Percentiles rank a stretch among this genome's conserved stretches.
phyloP scores from a whole-genome alignment of 1,139 yeast species.

The Arxiozyma slooffiae region DNA sequence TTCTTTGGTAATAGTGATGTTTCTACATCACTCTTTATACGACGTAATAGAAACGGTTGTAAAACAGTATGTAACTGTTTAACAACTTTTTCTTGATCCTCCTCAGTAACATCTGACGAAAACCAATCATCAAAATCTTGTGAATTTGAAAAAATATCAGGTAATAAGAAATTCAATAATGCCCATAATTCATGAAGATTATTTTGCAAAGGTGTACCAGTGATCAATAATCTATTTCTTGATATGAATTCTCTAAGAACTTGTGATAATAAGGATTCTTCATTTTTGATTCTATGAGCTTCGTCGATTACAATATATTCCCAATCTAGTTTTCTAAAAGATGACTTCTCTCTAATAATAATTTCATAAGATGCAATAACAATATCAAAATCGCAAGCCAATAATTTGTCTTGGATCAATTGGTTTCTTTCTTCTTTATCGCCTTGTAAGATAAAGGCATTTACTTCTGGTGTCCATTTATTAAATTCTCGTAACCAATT shows the following conservation, averaged over 20 bases:
- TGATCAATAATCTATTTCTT: constrained; percentile 70
- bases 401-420: constrained; percentile 47
- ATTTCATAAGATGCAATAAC: constrained; percentile 85
- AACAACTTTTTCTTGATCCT: constrained; percentile 64
- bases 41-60: constrained; percentile 76
- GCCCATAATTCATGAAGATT: constrained; percentile 96
- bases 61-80: constrained; percentile 74
- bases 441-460: constrained; percentile 76
- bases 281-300: constrained; percentile 93
- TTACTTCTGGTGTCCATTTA: constrained; percentile 91
- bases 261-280: constrained; percentile 80
- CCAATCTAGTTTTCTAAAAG: constrained; percentile 77
- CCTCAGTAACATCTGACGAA: constrained; percentile 36
- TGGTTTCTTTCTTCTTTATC: constrained; percentile 63
- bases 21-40: constrained; percentile 90
- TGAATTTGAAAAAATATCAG: constrained; percentile 89
- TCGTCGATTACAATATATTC: constrained; percentile 90
- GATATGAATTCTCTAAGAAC: constrained; percentile 81
- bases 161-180: constrained; percentile 72
- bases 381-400: constrained; percentile 76
- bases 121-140: constrained; percentile 90
- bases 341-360: constrained; percentile 77
- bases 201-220: constrained; percentile 94
- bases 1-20: constrained; percentile 81
- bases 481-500: constrained; percentile 92